Percentiles rank a stretch among this genome's conserved stretches.
Conservation (phyloP, 2,329 filamentous ascomycete genomes). For the Penicillium psychrosexuale region DNA sequence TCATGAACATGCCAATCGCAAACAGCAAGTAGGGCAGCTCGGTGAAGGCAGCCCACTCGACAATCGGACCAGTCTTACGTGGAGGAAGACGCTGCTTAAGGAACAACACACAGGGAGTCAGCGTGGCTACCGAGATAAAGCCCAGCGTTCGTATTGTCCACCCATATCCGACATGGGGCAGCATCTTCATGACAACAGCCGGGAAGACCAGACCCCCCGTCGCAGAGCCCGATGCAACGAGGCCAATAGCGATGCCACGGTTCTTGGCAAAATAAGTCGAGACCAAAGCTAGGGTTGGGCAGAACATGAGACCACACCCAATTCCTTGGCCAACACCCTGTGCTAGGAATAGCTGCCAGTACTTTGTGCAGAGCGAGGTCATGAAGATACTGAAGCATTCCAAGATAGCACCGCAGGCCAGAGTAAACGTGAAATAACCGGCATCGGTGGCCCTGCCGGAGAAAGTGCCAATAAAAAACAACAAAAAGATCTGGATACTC, state of each 20-base stretch:
- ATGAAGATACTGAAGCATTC: slow-evolving; percentile 51
- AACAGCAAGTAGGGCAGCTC: slow-evolving; percentile 49
- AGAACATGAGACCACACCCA: slow-evolving; percentile 55
- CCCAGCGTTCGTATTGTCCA: slow-evolving; percentile 64
- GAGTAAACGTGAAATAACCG: slow-evolving; percentile 48
- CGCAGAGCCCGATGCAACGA: slow-evolving; percentile 58
- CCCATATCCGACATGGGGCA: slow-evolving; percentile 59
- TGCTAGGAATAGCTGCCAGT: slow-evolving; percentile 50
- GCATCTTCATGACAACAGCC: slow-evolving; percentile 53
- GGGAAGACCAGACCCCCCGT: slow-evolving; percentile 65
- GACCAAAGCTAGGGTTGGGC: slow-evolving; percentile 53
- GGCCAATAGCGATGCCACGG: slow-evolving; percentile 58
- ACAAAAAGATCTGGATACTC: slow-evolving; percentile 50
- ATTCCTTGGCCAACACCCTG: slow-evolving; percentile 59
- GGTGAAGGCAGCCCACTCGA: slow-evolving; percentile 53
- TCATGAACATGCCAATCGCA: slow-evolving; percentile 43
- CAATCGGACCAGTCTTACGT: slow-evolving; percentile 49
- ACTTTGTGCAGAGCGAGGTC: slow-evolving; percentile 47
- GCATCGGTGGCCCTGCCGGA: slow-evolving; percentile 53
- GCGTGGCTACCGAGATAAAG: slow-evolving; percentile 54
- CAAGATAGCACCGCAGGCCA: slow-evolving; percentile 45
- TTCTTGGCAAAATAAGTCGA: slow-evolving; percentile 61
- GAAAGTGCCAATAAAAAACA: slow-evolving; percentile 52
- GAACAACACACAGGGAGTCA: slow-evolving; percentile 43
- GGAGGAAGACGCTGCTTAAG: slow-evolving; percentile 51